Percentiles rank a stretch among this genome's conserved stretches.
Conservation (phyloP, 805 yeast genomes). For the Hanseniaspora mollemarum region DNA sequence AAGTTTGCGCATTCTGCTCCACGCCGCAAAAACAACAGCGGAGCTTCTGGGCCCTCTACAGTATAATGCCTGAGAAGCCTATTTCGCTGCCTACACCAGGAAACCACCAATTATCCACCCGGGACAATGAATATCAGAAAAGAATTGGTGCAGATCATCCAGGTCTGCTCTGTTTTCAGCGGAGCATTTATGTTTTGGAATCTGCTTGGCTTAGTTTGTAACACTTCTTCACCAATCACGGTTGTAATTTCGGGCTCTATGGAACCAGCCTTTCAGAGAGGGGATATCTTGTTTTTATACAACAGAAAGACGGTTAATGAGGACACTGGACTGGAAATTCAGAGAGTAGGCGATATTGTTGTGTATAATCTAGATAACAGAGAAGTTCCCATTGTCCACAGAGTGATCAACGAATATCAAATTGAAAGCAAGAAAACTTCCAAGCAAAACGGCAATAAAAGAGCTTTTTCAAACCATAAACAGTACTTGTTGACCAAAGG, state of each 20-base stretch:
- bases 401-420: slow-evolving; percentile 80
- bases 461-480: slow-evolving; percentile 27
- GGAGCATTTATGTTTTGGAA: slow-evolving; percentile 92
- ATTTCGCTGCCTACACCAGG: too few species aligned
- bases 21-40: too few species aligned
- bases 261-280: slow-evolving; percentile 99
- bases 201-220: slow-evolving; percentile 58
- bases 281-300: slow-evolving; percentile 86
- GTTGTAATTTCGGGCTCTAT: slow-evolving; percentile 96
- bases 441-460: slow-evolving; percentile 23
- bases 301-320: slow-evolving; percentile 46
- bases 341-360: slow-evolving; percentile 81
- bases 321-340: slow-evolving; percentile 22
- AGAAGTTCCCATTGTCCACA: slow-evolving; percentile 89
- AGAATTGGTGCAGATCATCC: slow-evolving; percentile 54
- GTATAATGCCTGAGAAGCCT: too few species aligned
- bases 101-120: too few species aligned
- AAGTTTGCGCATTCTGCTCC: too few species aligned
- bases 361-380: slow-evolving; percentile 76
- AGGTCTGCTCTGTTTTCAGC: slow-evolving; percentile 66
- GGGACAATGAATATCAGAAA: slow-evolving; percentile 56
- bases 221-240: slow-evolving; percentile 86
- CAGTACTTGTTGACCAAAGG: slow-evolving; percentile 86
- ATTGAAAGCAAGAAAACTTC: not conserved
- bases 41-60: too few species aligned